Evolutionary conservation across 805 yeast species (phyloP).

Genomic region (Candida insectorum): DNA sequence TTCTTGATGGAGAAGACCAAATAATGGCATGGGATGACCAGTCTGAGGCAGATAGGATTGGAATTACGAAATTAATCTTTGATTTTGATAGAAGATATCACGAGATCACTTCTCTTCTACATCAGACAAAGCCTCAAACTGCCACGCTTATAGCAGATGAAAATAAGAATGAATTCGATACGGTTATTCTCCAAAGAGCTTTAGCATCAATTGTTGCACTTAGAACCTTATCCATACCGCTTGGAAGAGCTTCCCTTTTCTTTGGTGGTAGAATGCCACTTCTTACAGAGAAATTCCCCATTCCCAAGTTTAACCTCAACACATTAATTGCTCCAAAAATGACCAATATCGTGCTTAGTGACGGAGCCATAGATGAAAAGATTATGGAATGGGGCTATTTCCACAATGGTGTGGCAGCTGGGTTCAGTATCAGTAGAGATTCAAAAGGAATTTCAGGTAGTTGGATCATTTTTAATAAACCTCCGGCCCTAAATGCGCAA

Average conservation of each 20-base stretch:
- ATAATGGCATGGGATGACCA: slow-evolving; percentile 67
- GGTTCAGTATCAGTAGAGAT: slow-evolving; percentile 67
- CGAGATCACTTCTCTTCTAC: slow-evolving; percentile 70
- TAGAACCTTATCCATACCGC: slow-evolving; percentile 71
- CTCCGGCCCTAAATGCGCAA: slow-evolving; percentile 64
- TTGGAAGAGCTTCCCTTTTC: slow-evolving; percentile 76
- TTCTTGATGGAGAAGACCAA: slow-evolving; percentile 38
- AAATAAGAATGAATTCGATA: slow-evolving; percentile 51
- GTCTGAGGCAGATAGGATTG: slow-evolving; percentile 63
- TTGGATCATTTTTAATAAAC: slow-evolving; percentile 88
- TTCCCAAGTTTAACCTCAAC: slow-evolving; percentile 70
- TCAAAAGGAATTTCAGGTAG: slow-evolving; percentile 76
- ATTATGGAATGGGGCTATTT: slow-evolving; percentile 79
- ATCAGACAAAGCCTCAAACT: slow-evolving; percentile 63
- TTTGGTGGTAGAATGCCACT: slow-evolving; percentile 69
- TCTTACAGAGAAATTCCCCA: slow-evolving; percentile 79
- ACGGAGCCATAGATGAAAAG: slow-evolving; percentile 47
- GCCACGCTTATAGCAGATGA: slow-evolving; percentile 39
- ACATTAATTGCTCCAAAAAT: slow-evolving; percentile 62
- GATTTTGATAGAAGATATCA: slow-evolving; percentile 74
- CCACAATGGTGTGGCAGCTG: slow-evolving; percentile 89
- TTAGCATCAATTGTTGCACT: slow-evolving; percentile 60
- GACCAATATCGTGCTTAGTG: slow-evolving; percentile 60
- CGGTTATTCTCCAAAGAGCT: slow-evolving; percentile 51
- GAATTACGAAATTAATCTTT: slow-evolving; percentile 69